Evolutionary conservation across 2,329 filamentous ascomycete genomes (phyloP).

Genomic region (Cyphellophora europaea): DNA sequence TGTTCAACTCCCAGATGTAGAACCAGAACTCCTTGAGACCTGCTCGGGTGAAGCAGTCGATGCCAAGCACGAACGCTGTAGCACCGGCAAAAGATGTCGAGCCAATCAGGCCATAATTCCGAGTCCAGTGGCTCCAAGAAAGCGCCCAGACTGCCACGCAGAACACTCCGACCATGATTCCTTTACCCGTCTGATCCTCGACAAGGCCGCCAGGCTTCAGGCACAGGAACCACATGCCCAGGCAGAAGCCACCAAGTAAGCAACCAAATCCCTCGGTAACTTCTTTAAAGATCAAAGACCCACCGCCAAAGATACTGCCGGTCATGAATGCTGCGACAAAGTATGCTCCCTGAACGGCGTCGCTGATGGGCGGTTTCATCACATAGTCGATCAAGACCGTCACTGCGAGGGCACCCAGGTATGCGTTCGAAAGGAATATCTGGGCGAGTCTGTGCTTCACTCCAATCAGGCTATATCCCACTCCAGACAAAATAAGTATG

Average conservation of each 20-base stretch:
- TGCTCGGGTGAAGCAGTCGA: conserved; percentile 84
- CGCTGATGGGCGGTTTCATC: conserved; percentile 66
- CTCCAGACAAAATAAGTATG: conserved; percentile 64
- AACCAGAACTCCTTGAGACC: conserved; percentile 95
- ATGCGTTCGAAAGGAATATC: conserved; percentile 70
- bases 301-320: conserved; percentile 62
- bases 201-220: conserved; percentile 69
- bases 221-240: conserved; percentile 84
- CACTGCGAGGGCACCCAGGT: conserved; percentile 62
- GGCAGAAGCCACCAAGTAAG: conserved; percentile 73
- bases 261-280: conserved; percentile 78
- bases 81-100: conserved; percentile 74
- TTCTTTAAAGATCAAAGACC: conserved; percentile 71
- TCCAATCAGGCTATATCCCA: conserved; percentile 63
- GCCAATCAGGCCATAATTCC: conserved; percentile 66
- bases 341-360: conserved; percentile 76
- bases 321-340: conserved; percentile 68
- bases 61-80: conserved; percentile 68
- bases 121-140: conserved; percentile 69
- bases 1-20: conserved; percentile 79
- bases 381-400: conserved; percentile 79
- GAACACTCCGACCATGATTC: conserved; percentile 67
- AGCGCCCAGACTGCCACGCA: conserved; percentile 59
- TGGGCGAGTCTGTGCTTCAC: conserved; percentile 74
- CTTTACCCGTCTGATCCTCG: conserved; percentile 50